Conservation (phyloP, 345 rosid genomes). For the Eucalyptus brandiana region DNA sequence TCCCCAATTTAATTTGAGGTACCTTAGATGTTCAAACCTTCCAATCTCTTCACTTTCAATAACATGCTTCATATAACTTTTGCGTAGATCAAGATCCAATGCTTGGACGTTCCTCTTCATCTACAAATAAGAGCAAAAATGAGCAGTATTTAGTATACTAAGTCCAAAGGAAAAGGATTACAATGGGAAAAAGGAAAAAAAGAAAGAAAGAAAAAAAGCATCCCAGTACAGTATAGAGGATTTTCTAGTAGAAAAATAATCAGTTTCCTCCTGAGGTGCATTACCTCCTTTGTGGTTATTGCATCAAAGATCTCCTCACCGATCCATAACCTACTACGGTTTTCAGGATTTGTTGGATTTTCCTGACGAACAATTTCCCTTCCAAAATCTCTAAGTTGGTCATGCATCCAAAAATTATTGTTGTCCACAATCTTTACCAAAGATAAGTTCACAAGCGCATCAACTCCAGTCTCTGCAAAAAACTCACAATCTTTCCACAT, state of each 20-base stretch:
- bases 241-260: not conserved
- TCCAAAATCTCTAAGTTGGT: not conserved
- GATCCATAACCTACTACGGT: not conserved
- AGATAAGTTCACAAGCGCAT: not conserved
- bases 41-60: not conserved
- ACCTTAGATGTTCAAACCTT: not conserved
- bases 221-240: accelerated
- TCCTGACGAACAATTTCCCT: not conserved
- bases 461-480: not conserved
- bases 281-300: not conserved
- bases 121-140: not conserved
- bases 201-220: not conserved
- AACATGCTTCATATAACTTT: not conserved
- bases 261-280: not conserved
- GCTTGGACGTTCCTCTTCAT: not conserved
- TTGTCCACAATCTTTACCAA: not conserved
- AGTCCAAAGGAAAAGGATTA: not conserved
- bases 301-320: not conserved
- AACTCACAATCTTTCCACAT: not conserved
- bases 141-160: not conserved
- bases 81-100: not conserved
- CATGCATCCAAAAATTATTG: not conserved
- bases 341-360: not conserved
- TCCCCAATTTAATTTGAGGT: not conserved
- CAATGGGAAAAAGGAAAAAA: not conserved